Base-by-base conservation (phyloP, 2,329 filamentous ascomycete genomes). In the Cordyceps cateniannulata region DNA sequence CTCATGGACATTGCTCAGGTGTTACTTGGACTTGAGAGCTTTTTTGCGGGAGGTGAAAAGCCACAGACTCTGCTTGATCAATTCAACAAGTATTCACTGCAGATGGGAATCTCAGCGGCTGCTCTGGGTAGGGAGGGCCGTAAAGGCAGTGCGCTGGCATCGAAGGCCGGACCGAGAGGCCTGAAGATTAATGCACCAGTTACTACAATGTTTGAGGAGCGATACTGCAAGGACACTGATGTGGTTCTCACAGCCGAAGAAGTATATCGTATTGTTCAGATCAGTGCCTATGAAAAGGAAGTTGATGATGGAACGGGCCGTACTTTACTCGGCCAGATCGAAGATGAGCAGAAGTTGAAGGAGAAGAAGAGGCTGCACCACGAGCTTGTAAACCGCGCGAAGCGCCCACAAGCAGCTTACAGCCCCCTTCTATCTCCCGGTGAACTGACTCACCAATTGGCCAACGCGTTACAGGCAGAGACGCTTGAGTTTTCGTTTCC, bases 131-230 rank as follows among this genome's bases (percentile, higher is more conserved):
- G n/a, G n/a, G n/a, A n/a, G n/a, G n/a, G n/a, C n/a, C n/a, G n/a
- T n/a, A n/a, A n/a, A n/a, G n/a, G n/a, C n/a, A n/a, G n/a, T n/a
- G n/a, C n/a, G n/a, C n/a, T n/a, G n/a, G n/a, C n/a, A n/a, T n/a
- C n/a, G n/a, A n/a, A n/a, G n/a, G n/a, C n/a, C n/a, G n/a, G n/a
- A n/a, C n/a, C n/a, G n/a, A n/a, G n/a, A n/a, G n/a, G n/a, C n/a
- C n/a, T n/a, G n/a, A n/a, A n/a, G n/a, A n/a, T n/a, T n/a, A n/a
- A n/a, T n/a, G n/a, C n/a, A n/a, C n/a, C n/a, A n/a, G n/a, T 47
- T 20, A n/a, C 20, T 50, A 10, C 4, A 5, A 2, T 45, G 24
- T 14, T 12, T 57, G 1, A 73, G 70, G 70, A 63, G n/a, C n/a
- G 62, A 48, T 48, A 56, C 29, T 20, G 12, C 10, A 5, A 38